These are phyloP conservation scores for Pyrenopolyporus hunteri DNA, from an alignment of 495 filamentous ascomycete genomes.

Conservation along the genomic window DNA sequence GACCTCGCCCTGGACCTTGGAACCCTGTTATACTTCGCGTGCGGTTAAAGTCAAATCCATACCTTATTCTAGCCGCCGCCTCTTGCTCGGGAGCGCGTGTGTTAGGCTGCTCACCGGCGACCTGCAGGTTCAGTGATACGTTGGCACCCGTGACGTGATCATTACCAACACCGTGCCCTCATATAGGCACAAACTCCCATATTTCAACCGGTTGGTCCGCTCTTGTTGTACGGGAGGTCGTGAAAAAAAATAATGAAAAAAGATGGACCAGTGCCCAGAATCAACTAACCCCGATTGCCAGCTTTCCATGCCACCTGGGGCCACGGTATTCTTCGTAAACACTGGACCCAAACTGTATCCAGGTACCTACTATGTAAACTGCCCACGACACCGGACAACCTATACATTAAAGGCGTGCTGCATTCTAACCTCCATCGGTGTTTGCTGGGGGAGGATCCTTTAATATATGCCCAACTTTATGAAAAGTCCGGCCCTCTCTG, in stretches of 20 bases:
- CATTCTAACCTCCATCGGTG: background rate
- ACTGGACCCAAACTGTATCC: constrained; percentile 1
- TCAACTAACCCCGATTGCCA: constrained; percentile 20
- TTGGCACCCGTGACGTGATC: constrained; percentile 22
- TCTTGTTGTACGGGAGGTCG: constrained; percentile 27
- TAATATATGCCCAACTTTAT: background rate
- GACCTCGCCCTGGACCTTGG: constrained; percentile 1
- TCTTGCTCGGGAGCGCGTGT: constrained; percentile 11
- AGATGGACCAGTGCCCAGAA: constrained; percentile 21
- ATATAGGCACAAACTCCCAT: constrained; percentile 12
- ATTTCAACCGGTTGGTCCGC: constrained; percentile 25
- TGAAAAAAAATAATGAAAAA: constrained; percentile 8
- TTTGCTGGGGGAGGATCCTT: constrained; percentile 8
- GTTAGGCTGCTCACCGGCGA: constrained; percentile 25
- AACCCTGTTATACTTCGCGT: constrained; percentile 12
- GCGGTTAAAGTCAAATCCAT: constrained; percentile 31
- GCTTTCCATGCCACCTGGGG: constrained; percentile 15
- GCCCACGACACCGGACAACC: background rate
- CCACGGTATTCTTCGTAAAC: constrained; percentile 2
- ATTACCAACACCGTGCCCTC: constrained; percentile 23
- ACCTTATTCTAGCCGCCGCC: constrained; percentile 1
- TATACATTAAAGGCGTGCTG: constrained; percentile 15
- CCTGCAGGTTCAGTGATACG: constrained; percentile 26
- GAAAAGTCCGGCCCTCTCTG: background rate
- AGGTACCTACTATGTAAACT: background rate